Base-by-base conservation (phyloP, 805 yeast genomes). In the Ogataea trehalophila region DNA sequence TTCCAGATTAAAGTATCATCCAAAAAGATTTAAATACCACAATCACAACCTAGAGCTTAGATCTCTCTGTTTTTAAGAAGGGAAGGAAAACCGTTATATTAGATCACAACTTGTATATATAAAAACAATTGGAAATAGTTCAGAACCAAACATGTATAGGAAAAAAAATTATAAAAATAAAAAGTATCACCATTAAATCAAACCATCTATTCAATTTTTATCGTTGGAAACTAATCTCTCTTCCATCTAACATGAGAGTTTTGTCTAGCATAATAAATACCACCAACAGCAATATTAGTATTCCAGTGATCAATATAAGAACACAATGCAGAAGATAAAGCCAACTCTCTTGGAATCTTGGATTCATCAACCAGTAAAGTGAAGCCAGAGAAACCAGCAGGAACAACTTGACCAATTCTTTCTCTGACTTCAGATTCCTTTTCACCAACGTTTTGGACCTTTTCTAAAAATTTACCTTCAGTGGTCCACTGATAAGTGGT, bases 301-400 rank as follows among this genome's bases (percentile, higher is more conserved):
- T 79, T 81, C 87, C 87, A 82, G 49, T 80, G 86, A 57, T 82
- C 87, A 48, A 82, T 74, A 58, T 69, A 76, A 39, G 85, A 78
- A 49, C 80, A 76, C 49, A 82, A 63, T 4, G 85, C 86, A 8
- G 83, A 74, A 15, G 80, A 66, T 17, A 81, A 60, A 1, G 85
- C 87, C 65, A 81, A 55, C 52, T 80, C 85, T 42, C 76, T 65
- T n/a, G 78, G 72, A 34, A 81, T 75, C 57, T 79, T 74, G 31
- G 74, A 45, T 55, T 77, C 81, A 59, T 81, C 84, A 37, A 80
- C 69, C 47, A 63, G 65, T 41, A 82, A 59, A 41, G 78, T 79
- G 65, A 82, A 81, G 6, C 85, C 85, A 34, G 71, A 64, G 23
- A 55, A 55, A 7, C 80, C 83, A 33, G 77, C 75, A n/a, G 81